Percentiles rank a stretch among this genome's conserved stretches.
Conservation (phyloP, 306 rosid genomes). For the Fagus crenata region DNA sequence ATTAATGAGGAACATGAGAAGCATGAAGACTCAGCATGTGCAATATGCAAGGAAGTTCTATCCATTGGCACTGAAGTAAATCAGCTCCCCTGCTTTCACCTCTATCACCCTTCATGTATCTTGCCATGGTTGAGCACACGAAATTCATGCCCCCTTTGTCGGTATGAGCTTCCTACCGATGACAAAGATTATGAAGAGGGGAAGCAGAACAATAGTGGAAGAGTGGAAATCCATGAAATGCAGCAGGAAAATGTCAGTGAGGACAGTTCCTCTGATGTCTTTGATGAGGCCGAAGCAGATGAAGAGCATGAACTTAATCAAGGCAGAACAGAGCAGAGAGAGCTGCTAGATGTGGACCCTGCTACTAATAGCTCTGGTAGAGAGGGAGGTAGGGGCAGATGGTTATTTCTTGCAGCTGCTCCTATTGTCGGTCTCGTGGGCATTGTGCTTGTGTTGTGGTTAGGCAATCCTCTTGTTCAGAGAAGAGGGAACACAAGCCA, state of each 20-base stretch:
- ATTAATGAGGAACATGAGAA: conserved; percentile 62
- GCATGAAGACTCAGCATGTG: conserved; percentile 67
- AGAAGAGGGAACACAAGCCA: conserved; percentile 37
- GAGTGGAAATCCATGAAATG: conserved; percentile 39
- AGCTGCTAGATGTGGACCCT: conserved; percentile 24
- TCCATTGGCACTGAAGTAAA: conserved; percentile 57
- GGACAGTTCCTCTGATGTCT: conserved; percentile 45
- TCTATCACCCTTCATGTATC: conserved; percentile 82
- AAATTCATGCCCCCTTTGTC: conserved; percentile 92
- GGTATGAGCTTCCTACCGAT: conserved; percentile 91
- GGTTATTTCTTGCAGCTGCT: conserved; percentile 84
- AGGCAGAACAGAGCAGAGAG: conserved; percentile 32
- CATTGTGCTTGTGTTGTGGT: conserved; percentile 79
- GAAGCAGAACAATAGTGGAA: conserved; percentile 42
- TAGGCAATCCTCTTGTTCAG: conserved; percentile 62
- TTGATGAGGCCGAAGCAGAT: conserved; percentile 44
- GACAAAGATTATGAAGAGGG: conserved; percentile 86
- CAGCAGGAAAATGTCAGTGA: conserved; percentile 42
- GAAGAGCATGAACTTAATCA: conserved; percentile 39
- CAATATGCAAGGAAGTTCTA: conserved; percentile 85
- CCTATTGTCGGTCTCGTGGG: conserved; percentile 87
- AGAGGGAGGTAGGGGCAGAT: conserved; percentile 63
- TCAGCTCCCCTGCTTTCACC: conserved; percentile 86
- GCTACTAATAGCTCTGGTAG: conserved; percentile 35
- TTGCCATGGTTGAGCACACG: conserved; percentile 88